A percentile compares a stretch with the other conserved stretches of the same genome.
Conservation (phyloP, 441 rosid genomes). For the Erysimum cheiri region DNA sequence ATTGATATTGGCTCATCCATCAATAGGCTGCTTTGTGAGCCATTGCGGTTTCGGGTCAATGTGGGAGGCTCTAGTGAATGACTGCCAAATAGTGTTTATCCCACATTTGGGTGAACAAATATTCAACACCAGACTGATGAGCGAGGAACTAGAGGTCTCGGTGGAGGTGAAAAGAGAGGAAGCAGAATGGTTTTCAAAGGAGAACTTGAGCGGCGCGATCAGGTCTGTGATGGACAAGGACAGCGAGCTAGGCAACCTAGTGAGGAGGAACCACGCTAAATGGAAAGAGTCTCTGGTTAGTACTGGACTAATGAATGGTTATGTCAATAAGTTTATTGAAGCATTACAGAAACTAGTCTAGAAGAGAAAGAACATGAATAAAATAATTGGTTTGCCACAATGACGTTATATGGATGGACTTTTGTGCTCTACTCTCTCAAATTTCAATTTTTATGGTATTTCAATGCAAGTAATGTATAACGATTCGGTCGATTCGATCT, state of each 20-base stretch:
- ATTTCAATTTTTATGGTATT: background rate
- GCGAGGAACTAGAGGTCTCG: conserved; percentile 46
- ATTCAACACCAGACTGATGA: conserved; percentile 43
- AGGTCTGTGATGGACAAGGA: conserved; percentile 47
- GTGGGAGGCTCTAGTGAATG: conserved; percentile 68
- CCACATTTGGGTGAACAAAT: conserved; percentile 52
- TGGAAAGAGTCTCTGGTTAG: conserved; percentile 32
- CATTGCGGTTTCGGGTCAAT: conserved; percentile 79
- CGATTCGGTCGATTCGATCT: background rate
- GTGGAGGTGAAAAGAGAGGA: conserved; percentile 47
- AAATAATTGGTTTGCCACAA: conserved; percentile 3
- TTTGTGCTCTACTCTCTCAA: background rate
- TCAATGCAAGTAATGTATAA: background rate
- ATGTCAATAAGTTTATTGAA: conserved; percentile 46
- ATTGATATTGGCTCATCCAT: conserved; percentile 50
- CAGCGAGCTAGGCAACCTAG: conserved; percentile 38
- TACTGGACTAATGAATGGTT: conserved; percentile 38
- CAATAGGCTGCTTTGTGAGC: conserved; percentile 67
- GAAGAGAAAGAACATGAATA: background rate
- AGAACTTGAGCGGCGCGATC: conserved; percentile 44
- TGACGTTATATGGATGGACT: background rate
- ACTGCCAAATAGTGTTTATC: conserved; percentile 59
- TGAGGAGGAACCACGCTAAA: conserved; percentile 47
- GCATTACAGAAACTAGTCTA: conserved; percentile 43
- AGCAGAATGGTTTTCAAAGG: conserved; percentile 44